Conservation (phyloP, 495 filamentous ascomycete genomes). For the Antarctomyces pellizariae region DNA sequence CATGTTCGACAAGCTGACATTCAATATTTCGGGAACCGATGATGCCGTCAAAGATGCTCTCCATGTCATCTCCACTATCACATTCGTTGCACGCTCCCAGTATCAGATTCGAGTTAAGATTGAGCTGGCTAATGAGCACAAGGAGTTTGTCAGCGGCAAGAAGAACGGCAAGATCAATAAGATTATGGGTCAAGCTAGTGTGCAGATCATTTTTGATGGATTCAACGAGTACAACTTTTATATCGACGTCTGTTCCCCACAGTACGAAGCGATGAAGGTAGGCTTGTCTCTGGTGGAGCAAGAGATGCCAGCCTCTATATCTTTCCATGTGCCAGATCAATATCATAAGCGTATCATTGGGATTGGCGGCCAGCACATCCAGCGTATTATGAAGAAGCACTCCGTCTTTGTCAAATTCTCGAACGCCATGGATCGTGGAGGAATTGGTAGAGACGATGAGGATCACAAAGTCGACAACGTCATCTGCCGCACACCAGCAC, state of each 20-base stretch:
- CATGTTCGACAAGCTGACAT: constrained; percentile 78
- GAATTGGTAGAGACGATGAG: constrained; percentile 83
- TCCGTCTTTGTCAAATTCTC: constrained; percentile 99
- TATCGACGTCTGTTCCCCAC: constrained; percentile 81
- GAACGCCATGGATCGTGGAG: constrained; percentile 96
- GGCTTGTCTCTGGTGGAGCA: constrained; percentile 86
- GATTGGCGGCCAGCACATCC: constrained; percentile 94
- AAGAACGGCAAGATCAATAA: constrained; percentile 99
- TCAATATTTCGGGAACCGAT: constrained; percentile 84
- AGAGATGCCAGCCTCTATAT: constrained; percentile 97
- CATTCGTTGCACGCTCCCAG: constrained; percentile 64
- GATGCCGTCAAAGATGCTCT: constrained; percentile 86
- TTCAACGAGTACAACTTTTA: constrained; percentile 99
- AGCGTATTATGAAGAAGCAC: constrained; percentile 99
- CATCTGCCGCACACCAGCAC: constrained; percentile 88
- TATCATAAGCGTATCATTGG: constrained; percentile 99
- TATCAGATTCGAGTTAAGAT: constrained; percentile 94
- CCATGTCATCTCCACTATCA: constrained; percentile 76
- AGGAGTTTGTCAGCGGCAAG: constrained; percentile 97
- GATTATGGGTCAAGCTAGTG: constrained; percentile 96
- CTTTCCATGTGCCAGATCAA: constrained; percentile 98
- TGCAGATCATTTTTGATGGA: constrained; percentile 96
- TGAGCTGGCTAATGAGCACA: constrained; percentile 96
- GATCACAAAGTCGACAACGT: constrained; percentile 98
- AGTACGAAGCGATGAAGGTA: constrained; percentile 79